These are phyloP conservation scores for Corymbia calophylla DNA, from an alignment of 441 rosid species.

Conservation along the genomic window DNA sequence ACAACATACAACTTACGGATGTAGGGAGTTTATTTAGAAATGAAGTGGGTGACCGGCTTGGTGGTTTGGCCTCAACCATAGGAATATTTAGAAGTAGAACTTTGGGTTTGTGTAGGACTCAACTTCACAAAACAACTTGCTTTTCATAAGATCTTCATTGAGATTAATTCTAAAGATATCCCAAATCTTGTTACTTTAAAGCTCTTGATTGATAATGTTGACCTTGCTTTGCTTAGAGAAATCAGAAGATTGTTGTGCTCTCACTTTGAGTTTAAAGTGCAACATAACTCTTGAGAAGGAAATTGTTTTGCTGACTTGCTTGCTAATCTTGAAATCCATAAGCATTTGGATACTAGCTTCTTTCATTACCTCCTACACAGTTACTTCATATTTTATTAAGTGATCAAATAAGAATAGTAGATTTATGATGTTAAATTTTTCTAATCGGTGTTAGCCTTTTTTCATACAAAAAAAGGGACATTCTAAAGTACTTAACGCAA, in stretches of 20 bases:
- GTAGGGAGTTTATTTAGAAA: background rate
- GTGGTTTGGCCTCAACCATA: background rate
- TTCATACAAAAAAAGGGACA: background rate
- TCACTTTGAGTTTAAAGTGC: background rate
- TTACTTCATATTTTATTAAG: background rate
- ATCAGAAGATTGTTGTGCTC: background rate
- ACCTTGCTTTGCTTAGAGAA: background rate
- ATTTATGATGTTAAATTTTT: too few relatives aligned
- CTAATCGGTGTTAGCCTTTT: background rate
- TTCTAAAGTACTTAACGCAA: background rate
- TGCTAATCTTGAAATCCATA: background rate
- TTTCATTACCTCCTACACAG: background rate
- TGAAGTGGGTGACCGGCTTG: background rate
- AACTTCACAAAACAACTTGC: background rate
- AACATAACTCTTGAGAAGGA: background rate
- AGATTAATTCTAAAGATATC: background rate
- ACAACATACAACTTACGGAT: background rate
- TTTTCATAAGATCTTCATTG: background rate
- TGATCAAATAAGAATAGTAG: background rate
- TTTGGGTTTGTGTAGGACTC: background rate
- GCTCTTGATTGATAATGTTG: background rate
- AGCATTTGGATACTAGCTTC: background rate
- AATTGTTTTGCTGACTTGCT: rapidly evolving
- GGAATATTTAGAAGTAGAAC: background rate
- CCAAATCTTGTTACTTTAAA: background rate